Base-by-base conservation (phyloP, 192 early-diverging fungal genomes). In the Entrophospora sp. region DNA sequence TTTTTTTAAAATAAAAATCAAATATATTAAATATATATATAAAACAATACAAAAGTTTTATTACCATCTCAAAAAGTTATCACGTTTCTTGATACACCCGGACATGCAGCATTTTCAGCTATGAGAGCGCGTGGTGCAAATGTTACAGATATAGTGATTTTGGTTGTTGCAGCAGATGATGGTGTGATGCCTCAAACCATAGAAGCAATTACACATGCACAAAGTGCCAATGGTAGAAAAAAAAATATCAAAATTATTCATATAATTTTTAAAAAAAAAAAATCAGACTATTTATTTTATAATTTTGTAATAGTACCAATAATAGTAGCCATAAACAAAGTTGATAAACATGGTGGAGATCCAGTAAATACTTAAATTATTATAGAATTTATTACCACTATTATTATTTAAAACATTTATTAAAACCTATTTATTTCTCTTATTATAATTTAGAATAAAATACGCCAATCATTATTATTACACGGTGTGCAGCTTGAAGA, bases 101-200 rank as follows among this genome's bases (percentile, higher is more conserved):
- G 96, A 10, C 96, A 98, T 62, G 92, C 94, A 0, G 96, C 94
- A 24, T 98, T 96, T 66, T 87, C 87, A 24, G 87, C 89, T 7
- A 98, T 98, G 96, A 80, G 96, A 13, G 83, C 82, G n/a, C 85
- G 96, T 45, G 96, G 96, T 24, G 93, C 96, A 20, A 78, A 91
- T 44, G 87, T 87, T 13, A 98, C 96, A 0, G 96, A 98, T 69
- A 95, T 98, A 61, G 91, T 95, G 6, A 87, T 98, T 4, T 77
- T 98, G n/a, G 94, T 98, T 0, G 96, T 98, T 0, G 94, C 94
- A 4, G 96, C 93, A 8, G 96, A 96, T 69, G 96, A 96, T 73
- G 96, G 96, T 4, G 89, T 98, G 27, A 98, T 96, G 96, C 96
- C 96, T 1, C 96, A 98, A 72, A 98, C 96, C 2, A 77, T 89